These are phyloP conservation scores for Boletus tomentosulus DNA, from an alignment of 768 basidiomycete species.

Conservation along the genomic window DNA sequence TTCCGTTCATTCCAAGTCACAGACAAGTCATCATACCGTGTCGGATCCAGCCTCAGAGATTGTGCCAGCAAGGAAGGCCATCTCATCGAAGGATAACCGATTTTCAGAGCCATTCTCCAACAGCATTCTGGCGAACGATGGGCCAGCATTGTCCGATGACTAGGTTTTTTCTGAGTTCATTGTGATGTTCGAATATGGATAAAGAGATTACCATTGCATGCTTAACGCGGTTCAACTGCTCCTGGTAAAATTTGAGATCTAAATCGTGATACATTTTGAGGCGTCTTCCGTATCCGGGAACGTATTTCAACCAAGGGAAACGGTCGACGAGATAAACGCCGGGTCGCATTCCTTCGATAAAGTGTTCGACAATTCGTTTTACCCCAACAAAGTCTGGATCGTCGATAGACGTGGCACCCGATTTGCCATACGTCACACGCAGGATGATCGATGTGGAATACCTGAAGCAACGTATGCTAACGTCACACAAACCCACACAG, in stretches of 20 bases:
- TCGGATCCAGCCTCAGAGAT: conserved; percentile 62
- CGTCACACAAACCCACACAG: neutral
- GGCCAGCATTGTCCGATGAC: conserved; percentile 1
- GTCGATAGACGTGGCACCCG: conserved; percentile 12
- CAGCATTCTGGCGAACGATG: conserved; percentile 50
- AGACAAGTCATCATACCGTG: conserved; percentile 32
- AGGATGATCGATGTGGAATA: conserved; percentile 24
- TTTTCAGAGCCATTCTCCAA: conserved; percentile 47
- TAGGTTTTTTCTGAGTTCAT: neutral
- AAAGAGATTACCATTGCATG: conserved; percentile 36
- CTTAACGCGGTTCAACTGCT: conserved; percentile 42
- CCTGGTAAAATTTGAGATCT: conserved; percentile 51
- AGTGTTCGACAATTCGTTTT: conserved; percentile 17
- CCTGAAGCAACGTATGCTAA: conserved; percentile 11
- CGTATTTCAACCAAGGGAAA: conserved; percentile 35
- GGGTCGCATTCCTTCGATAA: conserved; percentile 29
- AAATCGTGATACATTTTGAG: conserved; percentile 47
- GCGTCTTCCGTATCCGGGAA: conserved; percentile 57
- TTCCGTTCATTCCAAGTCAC: neutral
- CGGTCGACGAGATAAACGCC: conserved; percentile 35
- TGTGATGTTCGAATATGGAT: neutral
- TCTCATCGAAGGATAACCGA: conserved; percentile 48
- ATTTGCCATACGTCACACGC: conserved; percentile 24
- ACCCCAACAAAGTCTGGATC: conserved; percentile 24
- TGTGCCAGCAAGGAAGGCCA: conserved; percentile 54